Conservation (phyloP, 2,329 filamentous ascomycete species). For the Hawksworthiomyces lignivorus region DNA sequence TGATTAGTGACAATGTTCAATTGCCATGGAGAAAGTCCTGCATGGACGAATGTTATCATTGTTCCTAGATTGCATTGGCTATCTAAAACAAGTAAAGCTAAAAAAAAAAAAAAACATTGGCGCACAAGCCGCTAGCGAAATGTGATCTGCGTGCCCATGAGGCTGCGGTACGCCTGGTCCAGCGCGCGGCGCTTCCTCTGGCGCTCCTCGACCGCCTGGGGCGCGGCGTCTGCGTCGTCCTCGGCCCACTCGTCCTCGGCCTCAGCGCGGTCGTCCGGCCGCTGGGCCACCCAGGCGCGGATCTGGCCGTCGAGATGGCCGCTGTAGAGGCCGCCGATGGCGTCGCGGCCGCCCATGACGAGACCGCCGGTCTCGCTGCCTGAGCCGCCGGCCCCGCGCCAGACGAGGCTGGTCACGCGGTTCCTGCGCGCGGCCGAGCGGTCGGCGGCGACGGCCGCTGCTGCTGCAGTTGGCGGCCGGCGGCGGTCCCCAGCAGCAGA, state of each 20-base stretch:
- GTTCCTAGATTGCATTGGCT: too few relatives aligned
- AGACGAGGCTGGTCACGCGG: constrained; percentile 67
- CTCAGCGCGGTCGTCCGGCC: constrained; percentile 32
- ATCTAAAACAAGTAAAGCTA: too few relatives aligned
- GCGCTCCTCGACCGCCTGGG: constrained; percentile 38
- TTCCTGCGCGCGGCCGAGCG: constrained; percentile 45
- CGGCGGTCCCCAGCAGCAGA: too few relatives aligned
- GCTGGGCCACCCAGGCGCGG: constrained; percentile 63
- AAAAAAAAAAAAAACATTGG: too few relatives aligned
- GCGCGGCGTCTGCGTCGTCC: constrained; percentile 30
- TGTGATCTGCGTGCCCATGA: constrained; percentile 65
- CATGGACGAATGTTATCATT: too few relatives aligned
- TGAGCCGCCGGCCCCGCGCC: constrained; percentile 57
- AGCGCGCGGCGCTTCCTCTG: constrained; percentile 70
- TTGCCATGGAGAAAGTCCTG: too few relatives aligned
- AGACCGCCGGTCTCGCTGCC: constrained; percentile 45
- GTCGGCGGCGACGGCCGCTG: background rate
- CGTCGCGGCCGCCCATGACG: constrained; percentile 50
- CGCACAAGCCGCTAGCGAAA: too few relatives aligned
- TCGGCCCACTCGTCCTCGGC: constrained; percentile 37
- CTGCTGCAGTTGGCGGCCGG: too few relatives aligned
- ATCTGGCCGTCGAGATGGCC: constrained; percentile 81
- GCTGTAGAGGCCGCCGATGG: constrained; percentile 59
- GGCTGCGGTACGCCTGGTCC: constrained; percentile 69
- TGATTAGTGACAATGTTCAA: too few relatives aligned